Base-by-base conservation (phyloP, 2,329 filamentous ascomycete species). In the Meredithiella fracta region DNA sequence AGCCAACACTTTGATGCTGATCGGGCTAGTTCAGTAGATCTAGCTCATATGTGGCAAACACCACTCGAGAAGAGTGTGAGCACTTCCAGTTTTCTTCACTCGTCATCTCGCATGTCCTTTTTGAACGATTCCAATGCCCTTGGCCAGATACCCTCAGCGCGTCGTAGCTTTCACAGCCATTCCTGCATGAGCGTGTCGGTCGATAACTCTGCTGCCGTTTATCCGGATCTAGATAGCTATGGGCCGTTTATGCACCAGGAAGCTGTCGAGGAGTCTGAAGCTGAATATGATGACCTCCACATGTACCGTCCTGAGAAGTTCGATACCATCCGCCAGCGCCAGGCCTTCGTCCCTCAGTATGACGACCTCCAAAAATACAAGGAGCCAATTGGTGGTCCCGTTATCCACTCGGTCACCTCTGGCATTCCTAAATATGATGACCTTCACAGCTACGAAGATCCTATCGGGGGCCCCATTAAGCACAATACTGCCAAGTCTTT, bases 271-370 rank as follows among this genome's bases (percentile, higher is more conserved):
- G 57, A 59, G 7, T 47, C 60, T 2, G 42, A 51, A 8, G 38
- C 60, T n/a, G 54, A 65, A 49, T 67, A 66, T 49, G 61, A 68
- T 15, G 67, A 69, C 54, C 61, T 68, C 2, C 60, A 64, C 59
- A 65, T 65, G 54, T 72, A 72, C 61, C 64, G 65, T 20, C 66
- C 69, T 0, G 61, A 65, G 20, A 60, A 64, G 34, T 63, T 67
- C 26, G 62, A 66, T n/a, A 54, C 64, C n/a, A 49, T 52, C 1
- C 53, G 59, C 1, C 59, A 63, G 11, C 63, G 64, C 52, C 58
- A 15, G 47, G 31, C 15, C 40, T 22, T n/a, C 34, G 40, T 34
- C 57, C 63, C 31, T 58, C 59, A 66, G 34, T 72, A 72, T 54
- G 63, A 70, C 0, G 68, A 71, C 56, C 63, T 71, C 8, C 55